Conservation (phyloP, 2,329 filamentous ascomycete genomes). For the Didymella sp. region DNA sequence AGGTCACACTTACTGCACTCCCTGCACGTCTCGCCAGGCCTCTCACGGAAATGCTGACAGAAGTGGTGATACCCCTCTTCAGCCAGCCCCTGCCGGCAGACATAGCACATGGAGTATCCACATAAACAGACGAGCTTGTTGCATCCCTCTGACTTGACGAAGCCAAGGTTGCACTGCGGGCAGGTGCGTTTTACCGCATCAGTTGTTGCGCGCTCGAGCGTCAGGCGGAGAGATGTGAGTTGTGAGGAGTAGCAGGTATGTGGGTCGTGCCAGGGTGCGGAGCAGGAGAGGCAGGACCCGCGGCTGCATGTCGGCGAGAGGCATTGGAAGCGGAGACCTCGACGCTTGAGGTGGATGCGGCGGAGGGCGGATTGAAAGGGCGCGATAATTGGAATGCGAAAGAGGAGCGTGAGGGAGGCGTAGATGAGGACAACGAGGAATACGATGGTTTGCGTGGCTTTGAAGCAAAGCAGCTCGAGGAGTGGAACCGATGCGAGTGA, state of each 20-base stretch:
- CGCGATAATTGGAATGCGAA: constrained; percentile 37
- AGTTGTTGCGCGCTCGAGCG: constrained; percentile 92
- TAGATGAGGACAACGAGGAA: constrained; percentile 59
- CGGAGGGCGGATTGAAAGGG: constrained; percentile 67
- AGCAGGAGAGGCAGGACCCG: constrained; percentile 80
- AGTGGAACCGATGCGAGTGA: constrained; percentile 40
- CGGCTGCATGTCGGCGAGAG: constrained; percentile 71
- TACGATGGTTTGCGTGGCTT: constrained; percentile 60
- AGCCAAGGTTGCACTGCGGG: constrained; percentile 86
- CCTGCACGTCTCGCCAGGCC: constrained; percentile 75
- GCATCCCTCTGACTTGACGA: constrained; percentile 92
- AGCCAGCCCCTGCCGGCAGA: constrained; percentile 73
- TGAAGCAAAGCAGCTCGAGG: constrained; percentile 41
- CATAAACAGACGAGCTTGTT: constrained; percentile 97
- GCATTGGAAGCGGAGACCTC: constrained; percentile 80
- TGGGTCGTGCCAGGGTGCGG: constrained; percentile 83
- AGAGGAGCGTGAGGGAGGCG: constrained; percentile 28
- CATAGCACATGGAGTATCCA: constrained; percentile 97
- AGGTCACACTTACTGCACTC: constrained; percentile 72
- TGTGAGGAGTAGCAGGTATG: constrained; percentile 86
- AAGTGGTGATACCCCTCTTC: constrained; percentile 88
- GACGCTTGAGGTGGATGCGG: constrained; percentile 72
- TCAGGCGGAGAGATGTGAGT: constrained; percentile 78
- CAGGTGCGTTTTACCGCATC: constrained; percentile 94
- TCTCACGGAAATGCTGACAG: constrained; percentile 90